Evolutionary conservation across 768 basidiomycete species (phyloP).

Genomic region (Lyophyllum decastes): DNA sequence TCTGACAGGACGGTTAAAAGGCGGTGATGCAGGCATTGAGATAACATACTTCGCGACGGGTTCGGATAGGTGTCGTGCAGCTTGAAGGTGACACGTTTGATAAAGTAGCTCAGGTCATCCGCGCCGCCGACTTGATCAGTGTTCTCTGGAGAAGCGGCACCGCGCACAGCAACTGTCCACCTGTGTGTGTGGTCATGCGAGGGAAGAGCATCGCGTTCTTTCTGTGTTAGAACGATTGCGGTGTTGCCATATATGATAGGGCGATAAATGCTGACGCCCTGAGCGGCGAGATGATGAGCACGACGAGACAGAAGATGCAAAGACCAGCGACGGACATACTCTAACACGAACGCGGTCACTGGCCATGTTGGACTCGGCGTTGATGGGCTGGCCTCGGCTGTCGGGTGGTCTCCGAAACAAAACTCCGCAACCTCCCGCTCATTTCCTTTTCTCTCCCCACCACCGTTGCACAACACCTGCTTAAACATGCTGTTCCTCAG

Average conservation of each 20-base stretch:
- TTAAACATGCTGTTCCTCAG: constrained; percentile 49
- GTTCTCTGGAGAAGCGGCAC: constrained; percentile 74
- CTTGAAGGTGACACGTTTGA: constrained; percentile 97
- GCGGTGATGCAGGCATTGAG: constrained; percentile 13
- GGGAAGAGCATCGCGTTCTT: constrained; percentile 61
- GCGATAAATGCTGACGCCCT: constrained; percentile 87
- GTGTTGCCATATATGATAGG: constrained; percentile 97
- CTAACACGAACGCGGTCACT: constrained; percentile 79
- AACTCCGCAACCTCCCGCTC: constrained; percentile 47
- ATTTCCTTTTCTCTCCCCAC: constrained; percentile 18
- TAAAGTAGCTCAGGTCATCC: constrained; percentile 88
- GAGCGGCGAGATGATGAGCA: constrained; percentile 11
- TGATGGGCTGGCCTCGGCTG: constrained; percentile 33
- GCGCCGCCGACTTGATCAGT: constrained; percentile 84
- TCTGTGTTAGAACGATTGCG: constrained; percentile 72
- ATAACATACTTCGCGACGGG: constrained; percentile 76
- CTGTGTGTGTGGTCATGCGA: constrained; percentile 86
- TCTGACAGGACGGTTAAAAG: constrained; percentile 44
- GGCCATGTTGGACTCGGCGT: constrained; percentile 41
- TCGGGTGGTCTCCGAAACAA: constrained; percentile 30
- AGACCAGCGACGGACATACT: constrained; percentile 46
- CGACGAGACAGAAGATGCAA: constrained; percentile 10
- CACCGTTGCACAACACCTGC: constrained; percentile 13
- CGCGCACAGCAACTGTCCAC: constrained; percentile 95
- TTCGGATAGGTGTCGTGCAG: constrained; percentile 95